A percentile compares a stretch with the other conserved stretches of the same genome.
Evolutionary conservation across 371 early-diverging fungal genomes (phyloP).

Genomic region (Batkoa obscura): DNA sequence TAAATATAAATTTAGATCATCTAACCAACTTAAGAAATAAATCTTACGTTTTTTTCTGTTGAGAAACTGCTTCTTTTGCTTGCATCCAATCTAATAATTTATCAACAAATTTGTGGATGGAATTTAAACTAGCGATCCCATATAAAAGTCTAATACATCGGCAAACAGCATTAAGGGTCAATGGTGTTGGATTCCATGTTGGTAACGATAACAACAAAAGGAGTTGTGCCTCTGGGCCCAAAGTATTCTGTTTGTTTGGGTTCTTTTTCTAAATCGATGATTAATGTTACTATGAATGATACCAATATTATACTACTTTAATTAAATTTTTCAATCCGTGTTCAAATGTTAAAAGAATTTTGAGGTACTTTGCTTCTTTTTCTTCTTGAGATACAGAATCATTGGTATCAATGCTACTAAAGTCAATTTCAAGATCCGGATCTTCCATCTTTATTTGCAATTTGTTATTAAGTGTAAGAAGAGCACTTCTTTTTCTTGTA

Average conservation of each 20-base stretch:
- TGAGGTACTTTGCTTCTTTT: neutral
- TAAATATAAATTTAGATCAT: neutral
- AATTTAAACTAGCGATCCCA: neutral
- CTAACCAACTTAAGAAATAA: neutral
- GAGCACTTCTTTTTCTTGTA: no score
- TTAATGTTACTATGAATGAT: neutral
- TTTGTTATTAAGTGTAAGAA: no score
- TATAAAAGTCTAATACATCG: conserved; percentile 1
- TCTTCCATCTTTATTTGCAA: no score
- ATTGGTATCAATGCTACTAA: conserved; percentile 2
- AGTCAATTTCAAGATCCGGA: conserved; percentile 1
- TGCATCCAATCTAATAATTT: conserved; percentile 1
- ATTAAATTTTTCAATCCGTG: neutral
- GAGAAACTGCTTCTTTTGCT: conserved; percentile 1
- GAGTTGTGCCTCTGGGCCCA: conserved; percentile 2
- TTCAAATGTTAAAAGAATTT: conserved; percentile 3
- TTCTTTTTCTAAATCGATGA: neutral
- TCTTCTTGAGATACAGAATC: conserved; percentile 1
- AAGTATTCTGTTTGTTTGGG: neutral
- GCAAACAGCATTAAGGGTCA: neutral
- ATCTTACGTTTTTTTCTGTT: conserved; percentile 5
- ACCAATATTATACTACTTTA: neutral
- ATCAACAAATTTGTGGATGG: neutral
- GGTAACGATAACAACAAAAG: neutral
- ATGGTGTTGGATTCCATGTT: conserved; percentile 2